phyloP scores from a whole-genome alignment of 441 rosid genomes.

The Populus hybrid region DNA sequence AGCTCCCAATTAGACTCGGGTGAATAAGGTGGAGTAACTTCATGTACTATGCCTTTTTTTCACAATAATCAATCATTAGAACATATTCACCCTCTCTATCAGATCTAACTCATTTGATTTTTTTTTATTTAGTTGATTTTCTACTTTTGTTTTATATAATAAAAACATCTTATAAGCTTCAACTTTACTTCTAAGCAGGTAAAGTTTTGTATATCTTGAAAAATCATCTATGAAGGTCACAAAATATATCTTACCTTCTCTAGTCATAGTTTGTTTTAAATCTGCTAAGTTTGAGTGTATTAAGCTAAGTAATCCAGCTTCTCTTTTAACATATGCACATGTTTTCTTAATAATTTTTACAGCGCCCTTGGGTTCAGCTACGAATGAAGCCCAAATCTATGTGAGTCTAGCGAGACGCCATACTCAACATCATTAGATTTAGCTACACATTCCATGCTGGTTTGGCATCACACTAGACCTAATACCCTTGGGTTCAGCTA shows the following conservation, averaged over 20 bases:
- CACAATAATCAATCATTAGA: not conserved
- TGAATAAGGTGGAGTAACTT: no score
- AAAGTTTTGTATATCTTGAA: not conserved
- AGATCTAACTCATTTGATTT: no score
- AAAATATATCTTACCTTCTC: conserved; percentile 6
- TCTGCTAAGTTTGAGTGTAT: not conserved
- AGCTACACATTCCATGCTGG: no score
- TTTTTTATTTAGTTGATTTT: not conserved
- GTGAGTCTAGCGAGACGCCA: no score
- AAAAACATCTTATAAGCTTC: not conserved
- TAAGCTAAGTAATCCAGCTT: not conserved
- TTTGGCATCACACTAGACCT: no score
- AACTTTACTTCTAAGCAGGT: conserved; percentile 1
- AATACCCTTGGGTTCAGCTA: no score
- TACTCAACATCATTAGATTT: no score
- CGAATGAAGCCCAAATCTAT: no score
- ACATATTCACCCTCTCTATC: not conserved
- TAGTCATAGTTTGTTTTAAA: conserved; percentile 4
- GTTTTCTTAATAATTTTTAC: no score
- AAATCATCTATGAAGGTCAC: not conserved
- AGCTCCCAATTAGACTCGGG: no score
- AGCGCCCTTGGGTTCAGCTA: no score
- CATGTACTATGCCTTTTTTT: not conserved
- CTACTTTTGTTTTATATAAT: not conserved
- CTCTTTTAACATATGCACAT: not conserved